phyloP scores from a whole-genome alignment of 148 eudicot species.

The Heliamphora exappendiculata region DNA sequence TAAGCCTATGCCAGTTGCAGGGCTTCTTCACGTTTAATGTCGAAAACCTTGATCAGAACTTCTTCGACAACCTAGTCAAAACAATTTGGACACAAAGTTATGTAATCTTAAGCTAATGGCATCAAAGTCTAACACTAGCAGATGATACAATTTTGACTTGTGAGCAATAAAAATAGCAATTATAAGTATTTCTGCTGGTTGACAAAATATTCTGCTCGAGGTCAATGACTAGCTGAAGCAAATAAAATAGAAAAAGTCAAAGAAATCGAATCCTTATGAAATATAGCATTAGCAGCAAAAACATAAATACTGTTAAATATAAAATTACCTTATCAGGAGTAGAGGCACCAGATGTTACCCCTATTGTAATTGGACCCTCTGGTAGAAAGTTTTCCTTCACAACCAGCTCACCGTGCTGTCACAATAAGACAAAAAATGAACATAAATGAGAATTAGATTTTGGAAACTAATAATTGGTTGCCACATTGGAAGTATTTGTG shows the following conservation, averaged over 20 bases:
- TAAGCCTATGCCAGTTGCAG: constrained; percentile 32
- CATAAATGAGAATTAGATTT: not conserved
- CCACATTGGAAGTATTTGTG: not conserved
- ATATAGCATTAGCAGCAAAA: not conserved
- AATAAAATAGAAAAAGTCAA: not conserved
- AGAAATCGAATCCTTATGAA: not conserved
- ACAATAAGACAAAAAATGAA: constrained; percentile 3
- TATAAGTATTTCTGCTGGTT: too few species aligned
- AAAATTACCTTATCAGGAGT: constrained; percentile 92
- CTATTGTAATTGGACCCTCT: constrained; percentile 78
- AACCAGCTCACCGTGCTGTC: constrained; percentile 95
- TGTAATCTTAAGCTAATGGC: not conserved
- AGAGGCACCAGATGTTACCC: constrained; percentile 91
- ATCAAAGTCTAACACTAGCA: not conserved
- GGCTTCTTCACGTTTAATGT: constrained; percentile 44
- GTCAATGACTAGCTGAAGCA: too few species aligned
- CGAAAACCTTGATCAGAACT: constrained; percentile 46
- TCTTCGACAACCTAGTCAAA: constrained; percentile 64
- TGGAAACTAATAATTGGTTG: constrained; percentile 4
- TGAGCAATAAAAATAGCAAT: not conserved
- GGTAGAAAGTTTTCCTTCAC: constrained; percentile 90
- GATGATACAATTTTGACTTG: not conserved
- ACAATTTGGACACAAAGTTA: not conserved
- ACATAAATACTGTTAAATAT: not conserved
- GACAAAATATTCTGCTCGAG: too few species aligned